Evolutionary conservation across 2,329 filamentous ascomycete species (phyloP).

Genomic region (Chrysosporium queenslandicum): DNA sequence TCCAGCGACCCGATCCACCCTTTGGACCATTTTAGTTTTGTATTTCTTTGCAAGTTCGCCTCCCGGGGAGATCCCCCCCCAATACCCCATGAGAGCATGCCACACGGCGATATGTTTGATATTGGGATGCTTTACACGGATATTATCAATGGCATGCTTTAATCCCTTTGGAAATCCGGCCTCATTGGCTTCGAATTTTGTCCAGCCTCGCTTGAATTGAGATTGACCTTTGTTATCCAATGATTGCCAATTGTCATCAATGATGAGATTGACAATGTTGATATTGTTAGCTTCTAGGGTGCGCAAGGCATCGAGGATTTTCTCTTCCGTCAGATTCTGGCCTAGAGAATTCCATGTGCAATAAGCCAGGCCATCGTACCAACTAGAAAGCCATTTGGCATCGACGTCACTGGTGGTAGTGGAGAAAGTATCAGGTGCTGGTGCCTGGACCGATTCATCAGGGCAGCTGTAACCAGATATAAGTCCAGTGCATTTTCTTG

Average conservation of each 20-base stretch:
- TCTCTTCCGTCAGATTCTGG: slow-evolving; percentile 68
- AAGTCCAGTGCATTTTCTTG: slow-evolving; percentile 52
- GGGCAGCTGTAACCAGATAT: slow-evolving; percentile 17
- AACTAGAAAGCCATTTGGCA: slow-evolving; percentile 63
- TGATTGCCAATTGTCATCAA: slow-evolving; percentile 94
- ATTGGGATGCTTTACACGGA: slow-evolving; percentile 58
- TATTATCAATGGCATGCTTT: slow-evolving; percentile 56
- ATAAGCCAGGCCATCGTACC: slow-evolving; percentile 88
- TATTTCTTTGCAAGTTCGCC: slow-evolving; percentile 69
- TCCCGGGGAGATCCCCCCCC: slow-evolving; percentile 72
- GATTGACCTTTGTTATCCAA: slow-evolving; percentile 49
- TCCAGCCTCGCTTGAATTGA: slow-evolving; percentile 53
- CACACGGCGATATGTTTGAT: slow-evolving; percentile 84
- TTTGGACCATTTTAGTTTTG: slow-evolving; percentile 55
- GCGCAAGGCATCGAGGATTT: slow-evolving; percentile 65
- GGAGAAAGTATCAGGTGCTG: slow-evolving; percentile 37
- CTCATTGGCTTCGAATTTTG: slow-evolving; percentile 74
- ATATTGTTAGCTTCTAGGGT: slow-evolving; percentile 61
- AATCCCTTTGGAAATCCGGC: slow-evolving; percentile 71
- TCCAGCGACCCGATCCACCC: slow-evolving; percentile 46
- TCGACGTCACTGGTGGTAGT: slow-evolving; percentile 45
- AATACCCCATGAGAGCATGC: slow-evolving; percentile 83
- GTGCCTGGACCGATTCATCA: slow-evolving; percentile 21
- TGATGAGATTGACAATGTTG: slow-evolving; percentile 74
- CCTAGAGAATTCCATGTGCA: slow-evolving; percentile 96